A percentile compares a stretch with the other conserved stretches of the same genome.
These are phyloP conservation scores for Cladosporium austrohemisphaericum DNA, from an alignment of 2,329 filamentous ascomycete species.

Conservation along the genomic window DNA sequence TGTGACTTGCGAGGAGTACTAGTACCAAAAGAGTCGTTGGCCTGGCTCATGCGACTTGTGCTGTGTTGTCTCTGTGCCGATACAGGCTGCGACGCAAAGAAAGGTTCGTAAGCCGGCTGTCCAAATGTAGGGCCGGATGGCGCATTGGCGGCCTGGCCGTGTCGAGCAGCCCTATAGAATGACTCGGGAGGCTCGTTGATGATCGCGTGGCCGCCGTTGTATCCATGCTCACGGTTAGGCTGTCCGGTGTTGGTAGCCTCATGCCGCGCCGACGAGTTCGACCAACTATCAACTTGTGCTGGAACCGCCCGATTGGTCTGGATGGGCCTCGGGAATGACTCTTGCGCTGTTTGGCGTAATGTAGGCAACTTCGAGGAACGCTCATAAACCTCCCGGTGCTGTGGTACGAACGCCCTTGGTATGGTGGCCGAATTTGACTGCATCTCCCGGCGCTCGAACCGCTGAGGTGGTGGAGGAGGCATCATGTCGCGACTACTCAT, in stretches of 20 bases:
- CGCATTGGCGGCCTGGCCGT: too few species aligned
- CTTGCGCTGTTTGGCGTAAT: background rate
- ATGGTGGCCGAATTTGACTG: background rate
- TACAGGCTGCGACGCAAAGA: background rate
- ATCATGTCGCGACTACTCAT: slow-evolving; percentile 33
- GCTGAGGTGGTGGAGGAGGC: slow-evolving; percentile 34
- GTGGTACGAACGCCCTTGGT: background rate
- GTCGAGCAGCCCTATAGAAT: too few species aligned
- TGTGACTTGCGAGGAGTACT: too few species aligned
- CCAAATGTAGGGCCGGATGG: too few species aligned
- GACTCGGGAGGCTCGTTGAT: too few species aligned
- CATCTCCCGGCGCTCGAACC: background rate
- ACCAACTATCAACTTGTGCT: too few species aligned
- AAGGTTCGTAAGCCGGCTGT: background rate
- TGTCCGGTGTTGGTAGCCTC: too few species aligned
- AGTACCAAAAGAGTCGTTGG: too few species aligned
- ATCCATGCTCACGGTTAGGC: too few species aligned
- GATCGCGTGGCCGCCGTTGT: too few species aligned
- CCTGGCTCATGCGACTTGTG: background rate
- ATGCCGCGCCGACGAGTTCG: too few species aligned
- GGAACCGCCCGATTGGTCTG: too few species aligned
- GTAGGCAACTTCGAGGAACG: background rate
- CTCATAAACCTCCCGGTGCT: background rate
- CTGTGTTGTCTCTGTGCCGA: background rate
- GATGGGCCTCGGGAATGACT: background rate